Conservation (phyloP, 352 stramenopile genomes). For the Pythium phragmiticola region DNA sequence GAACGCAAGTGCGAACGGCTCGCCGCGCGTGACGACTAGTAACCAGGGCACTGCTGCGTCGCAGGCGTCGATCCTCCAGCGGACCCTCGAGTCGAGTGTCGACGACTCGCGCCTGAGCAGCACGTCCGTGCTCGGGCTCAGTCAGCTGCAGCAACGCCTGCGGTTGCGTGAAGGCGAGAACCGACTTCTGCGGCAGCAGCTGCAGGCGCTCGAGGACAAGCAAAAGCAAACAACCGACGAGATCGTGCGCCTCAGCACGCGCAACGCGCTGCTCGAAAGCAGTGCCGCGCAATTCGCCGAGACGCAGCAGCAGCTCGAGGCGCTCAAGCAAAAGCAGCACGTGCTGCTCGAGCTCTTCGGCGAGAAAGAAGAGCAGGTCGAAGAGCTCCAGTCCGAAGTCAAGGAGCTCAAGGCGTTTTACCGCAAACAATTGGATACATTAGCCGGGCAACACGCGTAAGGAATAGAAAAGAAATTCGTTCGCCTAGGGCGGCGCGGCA, state of each 20-base stretch:
- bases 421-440: slow-evolving; percentile 67
- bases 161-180: slow-evolving; percentile 77
- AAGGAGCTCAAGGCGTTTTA: slow-evolving; percentile 81
- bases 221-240: slow-evolving; percentile 72
- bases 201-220: slow-evolving; percentile 56
- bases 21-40: slow-evolving; percentile 1
- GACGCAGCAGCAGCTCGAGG: slow-evolving; percentile 45
- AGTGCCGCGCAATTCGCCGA: slow-evolving; percentile 48
- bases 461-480: too few species aligned
- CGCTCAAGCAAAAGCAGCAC: slow-evolving; percentile 75
- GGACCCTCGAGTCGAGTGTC: slow-evolving; percentile 42
- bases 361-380: slow-evolving; percentile 85
- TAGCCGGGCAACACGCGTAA: slow-evolving; percentile 53
- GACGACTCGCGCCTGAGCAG: slow-evolving; percentile 34
- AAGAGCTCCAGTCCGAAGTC: slow-evolving; percentile 77
- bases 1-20: slow-evolving; percentile 13
- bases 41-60: slow-evolving; percentile 1
- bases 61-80: slow-evolving; percentile 64
- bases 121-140: slow-evolving; percentile 68
- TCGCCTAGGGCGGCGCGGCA: not conserved
- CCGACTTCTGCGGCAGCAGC: slow-evolving; percentile 67
- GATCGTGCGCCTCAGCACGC: slow-evolving; percentile 69
- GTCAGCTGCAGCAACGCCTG: slow-evolving; percentile 72
- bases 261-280: slow-evolving; percentile 71
- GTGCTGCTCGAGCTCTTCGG: slow-evolving; percentile 82